These are phyloP conservation scores for Saccharomycopsis oosterbeekiorum DNA, from an alignment of 805 yeast genomes.

Conservation along the genomic window DNA sequence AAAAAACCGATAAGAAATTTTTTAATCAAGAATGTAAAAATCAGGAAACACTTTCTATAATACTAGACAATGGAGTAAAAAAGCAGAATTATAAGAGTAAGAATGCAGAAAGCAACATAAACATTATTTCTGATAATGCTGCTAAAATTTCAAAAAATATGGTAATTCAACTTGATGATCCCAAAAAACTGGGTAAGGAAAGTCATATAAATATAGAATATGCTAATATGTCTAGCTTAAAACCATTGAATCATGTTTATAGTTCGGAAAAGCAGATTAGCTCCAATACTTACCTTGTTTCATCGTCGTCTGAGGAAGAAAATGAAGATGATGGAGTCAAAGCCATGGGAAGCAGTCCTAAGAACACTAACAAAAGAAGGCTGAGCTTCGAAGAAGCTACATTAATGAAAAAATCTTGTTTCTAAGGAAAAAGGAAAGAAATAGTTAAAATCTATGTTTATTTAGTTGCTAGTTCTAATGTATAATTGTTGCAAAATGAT, in stretches of 20 bases:
- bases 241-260: not conserved
- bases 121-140: not conserved
- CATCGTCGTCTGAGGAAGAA: not conserved
- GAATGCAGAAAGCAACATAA: not conserved
- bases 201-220: not conserved
- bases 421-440: not conserved
- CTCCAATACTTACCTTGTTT: not conserved
- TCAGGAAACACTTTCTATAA: not conserved
- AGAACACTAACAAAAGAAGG: not conserved
- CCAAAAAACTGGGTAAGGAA: not conserved
- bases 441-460: too few species aligned
- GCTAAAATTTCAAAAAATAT: not conserved
- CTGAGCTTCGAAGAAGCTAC: not conserved
- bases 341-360: not conserved
- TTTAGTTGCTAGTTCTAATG: too few species aligned
- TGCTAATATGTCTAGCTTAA: not conserved
- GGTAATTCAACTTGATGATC: not conserved
- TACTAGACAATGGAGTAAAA: not conserved
- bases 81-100: not conserved
- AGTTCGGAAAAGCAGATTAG: not conserved
- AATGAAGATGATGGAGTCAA: not conserved
- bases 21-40: not conserved
- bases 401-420: not conserved
- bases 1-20: not conserved
- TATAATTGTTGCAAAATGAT: not conserved